phyloP scores from a whole-genome alignment of 345 rosid species.

The Excoecaria agallocha region DNA sequence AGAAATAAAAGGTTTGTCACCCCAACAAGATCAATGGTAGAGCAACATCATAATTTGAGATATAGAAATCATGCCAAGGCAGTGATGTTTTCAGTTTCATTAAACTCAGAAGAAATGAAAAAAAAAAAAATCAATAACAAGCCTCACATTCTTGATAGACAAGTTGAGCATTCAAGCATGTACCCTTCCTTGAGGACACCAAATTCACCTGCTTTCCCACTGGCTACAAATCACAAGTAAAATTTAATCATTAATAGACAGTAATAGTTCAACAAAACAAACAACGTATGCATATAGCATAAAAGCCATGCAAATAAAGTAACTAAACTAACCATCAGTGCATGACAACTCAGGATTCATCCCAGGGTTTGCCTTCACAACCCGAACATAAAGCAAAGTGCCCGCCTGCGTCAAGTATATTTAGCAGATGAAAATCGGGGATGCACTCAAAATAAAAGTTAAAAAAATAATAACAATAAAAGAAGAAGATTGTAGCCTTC shows the following conservation, averaged over 20 bases:
- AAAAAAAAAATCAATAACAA: neutral
- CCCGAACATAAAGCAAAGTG: conserved; percentile 65
- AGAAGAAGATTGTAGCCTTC: neutral
- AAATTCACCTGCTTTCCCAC: conserved; percentile 76
- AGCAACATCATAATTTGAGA: neutral
- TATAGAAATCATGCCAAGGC: neutral
- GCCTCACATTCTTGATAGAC: conserved; percentile 75
- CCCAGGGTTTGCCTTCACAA: conserved; percentile 70
- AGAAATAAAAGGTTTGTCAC: conserved; percentile 5
- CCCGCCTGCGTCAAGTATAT: conserved; percentile 50
- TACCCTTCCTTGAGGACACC: conserved; percentile 72
- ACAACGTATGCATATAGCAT: neutral
- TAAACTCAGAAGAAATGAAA: neutral
- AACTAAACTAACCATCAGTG: conserved; percentile 62
- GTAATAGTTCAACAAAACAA: conserved; percentile 7
- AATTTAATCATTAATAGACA: conserved; percentile 4
- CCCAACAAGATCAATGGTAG: neutral
- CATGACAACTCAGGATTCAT: conserved; percentile 74
- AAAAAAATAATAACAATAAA: no score
- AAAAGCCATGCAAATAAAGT: conserved; percentile 6
- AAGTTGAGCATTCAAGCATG: conserved; percentile 82
- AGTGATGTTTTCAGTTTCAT: neutral
- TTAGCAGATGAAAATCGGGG: conserved; percentile 1
- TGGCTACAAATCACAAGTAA: conserved; percentile 39
- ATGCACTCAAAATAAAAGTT: neutral